Conservation (phyloP, 2,329 filamentous ascomycete genomes). For the Amesomyces nigricolor region DNA sequence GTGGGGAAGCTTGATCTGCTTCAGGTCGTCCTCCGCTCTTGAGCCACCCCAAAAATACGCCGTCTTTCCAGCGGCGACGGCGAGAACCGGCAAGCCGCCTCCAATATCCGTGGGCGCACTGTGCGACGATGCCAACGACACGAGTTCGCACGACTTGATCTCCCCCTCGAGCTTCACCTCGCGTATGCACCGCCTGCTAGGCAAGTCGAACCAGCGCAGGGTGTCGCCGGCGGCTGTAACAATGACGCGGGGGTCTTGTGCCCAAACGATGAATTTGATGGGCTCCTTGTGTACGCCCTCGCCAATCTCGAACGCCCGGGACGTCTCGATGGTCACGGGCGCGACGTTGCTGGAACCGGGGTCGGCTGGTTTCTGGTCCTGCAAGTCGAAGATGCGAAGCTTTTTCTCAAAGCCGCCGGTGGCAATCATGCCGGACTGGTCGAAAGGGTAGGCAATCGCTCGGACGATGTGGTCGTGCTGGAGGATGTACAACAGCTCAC, state of each 20-base stretch:
- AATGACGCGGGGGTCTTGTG: slow-evolving; percentile 76
- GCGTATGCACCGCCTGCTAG: slow-evolving; percentile 66
- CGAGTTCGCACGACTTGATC: slow-evolving; percentile 90
- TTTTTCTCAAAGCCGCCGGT: slow-evolving; percentile 97
- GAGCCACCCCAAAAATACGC: slow-evolving; percentile 86
- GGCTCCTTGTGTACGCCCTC: slow-evolving; percentile 74
- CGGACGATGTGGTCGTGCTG: slow-evolving; percentile 94
- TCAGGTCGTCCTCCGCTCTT: slow-evolving; percentile 65
- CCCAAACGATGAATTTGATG: slow-evolving; percentile 97
- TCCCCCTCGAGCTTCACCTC: slow-evolving; percentile 75
- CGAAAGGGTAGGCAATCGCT: slow-evolving; percentile 81
- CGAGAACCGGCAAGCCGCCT: slow-evolving; percentile 66
- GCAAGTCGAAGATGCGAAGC: slow-evolving; percentile 85
- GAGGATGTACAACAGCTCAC: slow-evolving; percentile 79
- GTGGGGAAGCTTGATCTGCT: slow-evolving; percentile 72
- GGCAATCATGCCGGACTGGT: slow-evolving; percentile 76
- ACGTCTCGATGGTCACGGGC: slow-evolving; percentile 48
- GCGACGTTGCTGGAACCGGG: slow-evolving; percentile 30
- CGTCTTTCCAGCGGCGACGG: slow-evolving; percentile 88
- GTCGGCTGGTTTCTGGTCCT: slow-evolving; percentile 45
- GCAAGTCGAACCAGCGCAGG: slow-evolving; percentile 90
- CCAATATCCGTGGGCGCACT: slow-evolving; percentile 58
- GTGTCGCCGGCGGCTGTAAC: slow-evolving; percentile 90
- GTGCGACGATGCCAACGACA: slow-evolving; percentile 55
- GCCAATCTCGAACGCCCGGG: slow-evolving; percentile 78